A percentile compares a stretch with the other conserved stretches of the same genome.
phyloP scores from a whole-genome alignment of 306 rosid genomes.

The Canavalia ensiformis region DNA sequence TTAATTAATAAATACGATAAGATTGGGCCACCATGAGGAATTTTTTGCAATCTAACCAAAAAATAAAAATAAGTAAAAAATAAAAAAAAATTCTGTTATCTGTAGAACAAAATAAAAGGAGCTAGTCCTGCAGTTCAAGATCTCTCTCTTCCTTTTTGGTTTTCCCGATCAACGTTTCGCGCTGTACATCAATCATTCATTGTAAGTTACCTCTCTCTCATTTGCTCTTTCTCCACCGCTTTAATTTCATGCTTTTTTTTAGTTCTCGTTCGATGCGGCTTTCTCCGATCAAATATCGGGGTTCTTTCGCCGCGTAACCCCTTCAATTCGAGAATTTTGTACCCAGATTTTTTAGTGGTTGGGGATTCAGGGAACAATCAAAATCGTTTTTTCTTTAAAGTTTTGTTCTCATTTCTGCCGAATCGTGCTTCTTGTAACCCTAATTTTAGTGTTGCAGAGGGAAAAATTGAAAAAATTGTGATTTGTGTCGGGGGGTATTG shows the following conservation, averaged over 20 bases:
- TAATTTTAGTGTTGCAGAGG: not conserved
- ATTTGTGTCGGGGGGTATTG: not conserved
- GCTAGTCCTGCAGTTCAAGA: not conserved
- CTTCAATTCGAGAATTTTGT: not conserved
- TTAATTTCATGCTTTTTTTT: not conserved
- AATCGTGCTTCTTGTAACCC: conserved; percentile 2
- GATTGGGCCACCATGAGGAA: not conserved
- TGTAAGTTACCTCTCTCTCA: conserved; percentile 21
- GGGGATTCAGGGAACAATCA: not conserved
- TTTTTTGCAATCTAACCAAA: not conserved
- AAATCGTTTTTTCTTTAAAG: not conserved
- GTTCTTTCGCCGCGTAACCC: too few species aligned
- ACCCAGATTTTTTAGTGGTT: not conserved
- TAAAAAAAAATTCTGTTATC: not conserved
- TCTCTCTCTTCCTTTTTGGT: not conserved
- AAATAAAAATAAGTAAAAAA: not conserved
- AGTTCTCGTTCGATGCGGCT: not conserved
- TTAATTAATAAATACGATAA: not conserved
- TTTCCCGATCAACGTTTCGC: conserved; percentile 5
- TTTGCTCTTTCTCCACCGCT: not conserved
- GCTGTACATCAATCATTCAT: not conserved
- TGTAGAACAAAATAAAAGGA: conserved; percentile 10
- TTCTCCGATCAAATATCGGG: not conserved
- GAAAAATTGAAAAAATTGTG: not conserved
- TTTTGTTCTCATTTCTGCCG: not conserved